Evolutionary conservation across 345 rosid species (phyloP).

Genomic region (Aquilaria sinensis): DNA sequence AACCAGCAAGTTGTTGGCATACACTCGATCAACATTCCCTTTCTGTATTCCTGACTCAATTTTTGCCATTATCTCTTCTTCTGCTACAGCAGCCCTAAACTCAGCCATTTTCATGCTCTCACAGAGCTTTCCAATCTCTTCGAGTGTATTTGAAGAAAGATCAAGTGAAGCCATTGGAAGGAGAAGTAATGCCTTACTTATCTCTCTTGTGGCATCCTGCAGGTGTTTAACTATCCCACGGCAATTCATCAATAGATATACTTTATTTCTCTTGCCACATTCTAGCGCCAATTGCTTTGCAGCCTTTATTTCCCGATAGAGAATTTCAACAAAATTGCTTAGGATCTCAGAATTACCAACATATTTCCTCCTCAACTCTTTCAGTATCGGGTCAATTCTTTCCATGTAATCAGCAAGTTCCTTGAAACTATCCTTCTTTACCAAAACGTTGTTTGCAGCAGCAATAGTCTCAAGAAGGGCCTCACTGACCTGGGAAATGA

Average conservation of each 20-base stretch:
- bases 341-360: conserved; percentile 32
- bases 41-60: conserved; percentile 67
- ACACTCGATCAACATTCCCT: conserved; percentile 49
- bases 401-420: conserved; percentile 42
- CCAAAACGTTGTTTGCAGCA: conserved; percentile 34
- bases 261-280: conserved; percentile 48
- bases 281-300: conserved; percentile 41
- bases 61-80: conserved; percentile 57
- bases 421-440: conserved; percentile 49
- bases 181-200: conserved; percentile 47
- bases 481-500: conserved; percentile 37
- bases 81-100: conserved; percentile 49
- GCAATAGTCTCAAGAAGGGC: conserved; percentile 30
- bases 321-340: conserved; percentile 40
- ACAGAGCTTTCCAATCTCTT: conserved; percentile 32
- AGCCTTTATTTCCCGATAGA: conserved; percentile 40
- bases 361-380: conserved; percentile 38
- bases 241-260: conserved; percentile 56
- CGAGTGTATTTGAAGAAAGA: conserved; percentile 37
- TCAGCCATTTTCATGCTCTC: conserved; percentile 48
- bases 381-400: conserved; percentile 42
- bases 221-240: conserved; percentile 38
- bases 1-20: conserved; percentile 49
- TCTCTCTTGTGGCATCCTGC: conserved; percentile 32
- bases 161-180: conserved; percentile 53